A percentile compares a stretch with the other conserved stretches of the same genome.
phyloP scores from a whole-genome alignment of 2,329 filamentous ascomycete genomes.

The Aspergillus piperis region DNA sequence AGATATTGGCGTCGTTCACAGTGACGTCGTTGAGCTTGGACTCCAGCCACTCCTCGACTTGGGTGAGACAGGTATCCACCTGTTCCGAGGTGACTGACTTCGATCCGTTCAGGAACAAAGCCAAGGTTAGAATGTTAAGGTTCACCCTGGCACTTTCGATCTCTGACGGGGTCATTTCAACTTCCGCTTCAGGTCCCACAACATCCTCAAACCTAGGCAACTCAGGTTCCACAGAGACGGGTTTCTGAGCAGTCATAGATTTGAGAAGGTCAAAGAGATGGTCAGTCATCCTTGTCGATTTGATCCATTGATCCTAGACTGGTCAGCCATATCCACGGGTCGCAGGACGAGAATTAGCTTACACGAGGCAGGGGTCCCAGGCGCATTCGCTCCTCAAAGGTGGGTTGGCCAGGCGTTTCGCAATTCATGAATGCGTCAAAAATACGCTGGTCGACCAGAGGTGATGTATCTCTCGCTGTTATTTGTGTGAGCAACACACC shows the following conservation, averaged over 20 bases:
- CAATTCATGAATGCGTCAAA: conserved; percentile 46
- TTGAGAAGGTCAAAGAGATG: conserved; percentile 38
- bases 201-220: conserved; percentile 31
- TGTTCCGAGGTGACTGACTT: conserved; percentile 34
- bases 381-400: conserved; percentile 42
- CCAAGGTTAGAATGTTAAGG: conserved; percentile 34
- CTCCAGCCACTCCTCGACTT: conserved; percentile 36
- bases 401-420: conserved; percentile 35
- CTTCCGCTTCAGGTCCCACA: conserved; percentile 24
- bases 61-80: conserved; percentile 29
- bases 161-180: conserved; percentile 40
- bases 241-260: conserved; percentile 33
- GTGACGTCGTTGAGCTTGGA: conserved; percentile 28
- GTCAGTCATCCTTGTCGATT: conserved; percentile 37
- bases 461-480: conserved; percentile 34
- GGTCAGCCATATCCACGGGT: conserved; percentile 21
- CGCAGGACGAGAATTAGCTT: conserved; percentile 13
- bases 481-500: background rate
- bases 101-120: conserved; percentile 36
- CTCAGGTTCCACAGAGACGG: conserved; percentile 29
- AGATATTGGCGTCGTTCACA: conserved; percentile 22
- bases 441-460: conserved; percentile 37
- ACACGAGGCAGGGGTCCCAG: conserved; percentile 43
- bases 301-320: conserved; percentile 39
- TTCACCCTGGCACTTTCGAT: conserved; percentile 39